A percentile compares a stretch with the other conserved stretches of the same genome.
phyloP scores from a whole-genome alignment of 2,329 filamentous ascomycete species.

The Zymoseptoria tritici region DNA sequence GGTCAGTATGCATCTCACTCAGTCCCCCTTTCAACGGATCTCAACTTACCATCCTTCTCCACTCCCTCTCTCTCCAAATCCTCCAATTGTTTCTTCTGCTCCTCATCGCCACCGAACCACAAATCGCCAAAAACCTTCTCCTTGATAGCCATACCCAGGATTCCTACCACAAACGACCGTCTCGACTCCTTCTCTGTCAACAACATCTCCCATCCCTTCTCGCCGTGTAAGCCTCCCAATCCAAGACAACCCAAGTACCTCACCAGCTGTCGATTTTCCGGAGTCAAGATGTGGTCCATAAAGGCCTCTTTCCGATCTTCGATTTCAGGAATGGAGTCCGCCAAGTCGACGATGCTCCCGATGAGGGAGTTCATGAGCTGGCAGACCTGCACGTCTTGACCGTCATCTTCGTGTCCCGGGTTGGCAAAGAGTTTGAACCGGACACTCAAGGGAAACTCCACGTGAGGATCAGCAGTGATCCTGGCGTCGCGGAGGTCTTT shows the following conservation, averaged over 20 bases:
- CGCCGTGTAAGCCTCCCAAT: conserved; percentile 17
- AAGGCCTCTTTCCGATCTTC: neutral
- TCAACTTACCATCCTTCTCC: conserved; percentile 32
- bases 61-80: conserved; percentile 31
- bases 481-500: neutral
- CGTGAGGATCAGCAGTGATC: neutral
- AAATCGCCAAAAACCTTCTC: conserved; percentile 26
- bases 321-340: conserved; percentile 1
- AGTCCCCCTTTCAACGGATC: neutral
- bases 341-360: conserved; percentile 5
- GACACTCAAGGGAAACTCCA: neutral
- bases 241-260: conserved; percentile 29
- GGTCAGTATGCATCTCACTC: conserved; percentile 3
- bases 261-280: conserved; percentile 14
- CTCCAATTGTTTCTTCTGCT: conserved; percentile 26
- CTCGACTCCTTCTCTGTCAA: conserved; percentile 12
- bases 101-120: conserved; percentile 21
- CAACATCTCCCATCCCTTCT: conserved; percentile 20
- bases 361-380: neutral
- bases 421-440: neutral
- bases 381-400: neutral
- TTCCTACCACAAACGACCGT: conserved; percentile 20
- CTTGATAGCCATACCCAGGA: conserved; percentile 25
- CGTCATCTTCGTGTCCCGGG: neutral
- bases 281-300: conserved; percentile 2